Conservation (phyloP, 2,329 filamentous ascomycete species). For the Dichotomopilus funicola region DNA sequence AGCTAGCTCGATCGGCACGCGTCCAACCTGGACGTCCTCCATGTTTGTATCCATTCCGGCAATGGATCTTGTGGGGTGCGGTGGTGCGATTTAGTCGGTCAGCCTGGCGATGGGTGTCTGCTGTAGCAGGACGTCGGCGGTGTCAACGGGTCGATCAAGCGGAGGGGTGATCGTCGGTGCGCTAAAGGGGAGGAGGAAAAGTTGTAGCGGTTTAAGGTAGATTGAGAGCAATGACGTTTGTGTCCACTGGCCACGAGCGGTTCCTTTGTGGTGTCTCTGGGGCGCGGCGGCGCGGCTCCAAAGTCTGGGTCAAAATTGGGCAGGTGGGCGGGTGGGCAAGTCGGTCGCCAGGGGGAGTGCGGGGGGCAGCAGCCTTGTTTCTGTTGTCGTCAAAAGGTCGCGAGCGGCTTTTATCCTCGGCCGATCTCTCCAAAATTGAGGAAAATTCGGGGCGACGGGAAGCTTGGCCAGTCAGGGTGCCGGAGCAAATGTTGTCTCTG, state of each 20-base stretch:
- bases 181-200: neutral
- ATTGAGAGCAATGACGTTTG: slow-evolving; percentile 23
- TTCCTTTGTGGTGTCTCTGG: slow-evolving; percentile 13
- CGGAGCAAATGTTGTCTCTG: neutral
- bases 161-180: slow-evolving; percentile 15
- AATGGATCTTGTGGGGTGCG: slow-evolving; percentile 3
- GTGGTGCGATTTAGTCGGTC: too few relatives aligned
- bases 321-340: slow-evolving; percentile 17
- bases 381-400: neutral
- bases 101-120: neutral
- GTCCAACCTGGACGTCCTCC: slow-evolving; percentile 75
- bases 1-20: slow-evolving; percentile 72
- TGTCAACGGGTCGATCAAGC: slow-evolving; percentile 8
- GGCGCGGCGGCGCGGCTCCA: slow-evolving; percentile 21
- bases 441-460: neutral
- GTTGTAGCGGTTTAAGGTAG: neutral
- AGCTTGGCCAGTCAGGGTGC: neutral
- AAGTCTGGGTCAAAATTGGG: slow-evolving; percentile 25
- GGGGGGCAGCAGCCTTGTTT: slow-evolving; percentile 4
- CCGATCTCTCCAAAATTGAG: neutral
- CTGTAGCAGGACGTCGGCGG: too few relatives aligned
- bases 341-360: too few relatives aligned
- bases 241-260: slow-evolving; percentile 11
- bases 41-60: slow-evolving; percentile 88
- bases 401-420: neutral